Base-by-base conservation (phyloP, 257 asterid genomes). In the Primulina huaijiensis region DNA sequence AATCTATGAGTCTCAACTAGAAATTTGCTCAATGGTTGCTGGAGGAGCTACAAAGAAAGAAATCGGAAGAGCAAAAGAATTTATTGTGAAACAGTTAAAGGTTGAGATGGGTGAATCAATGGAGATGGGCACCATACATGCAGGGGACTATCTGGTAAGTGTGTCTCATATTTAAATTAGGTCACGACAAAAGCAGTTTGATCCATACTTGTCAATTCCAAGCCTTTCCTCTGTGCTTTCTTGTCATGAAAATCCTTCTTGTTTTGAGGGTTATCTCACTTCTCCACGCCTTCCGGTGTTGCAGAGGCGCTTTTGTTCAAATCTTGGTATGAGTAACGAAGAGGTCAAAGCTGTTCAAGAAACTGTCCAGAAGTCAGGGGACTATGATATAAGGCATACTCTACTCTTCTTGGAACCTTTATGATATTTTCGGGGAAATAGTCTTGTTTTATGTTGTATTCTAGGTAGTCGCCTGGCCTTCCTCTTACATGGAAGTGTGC, bases 261-360 rank as follows among this genome's bases (percentile, higher is more conserved):
- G 34, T 43, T 62, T 30, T 58, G 27, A 14, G 30, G 10, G 37
- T 61, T 8, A 12, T 9, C 60, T 38, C 65, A 59, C n/a, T 46
- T 35, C 8, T 38, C 40, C 12, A 68, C 35, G n/a, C 8, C 23
- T 64, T 53, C 33, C 46, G 14, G 35, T 74, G 58, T 68, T 73
- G 56, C 80, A 83, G 90, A 83, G 90, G 61, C 90, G 87, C 72
- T 86, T 86, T 75, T 83, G 90, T 65, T 86, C 90, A 67, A 86
- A 86, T 76, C 84, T 83, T 71, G 88, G 88, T 16, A 86, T 86
- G 90, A 85, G 75, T 74, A 71, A 83, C 69, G 85, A 81, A 75
- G 88, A 83, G 68, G 76, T 86, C 43, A 86, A 86, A 77, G 88
- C 86, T 76, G 90, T 83, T 21, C 85, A 86, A 68, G 90, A 86